Evolutionary conservation across 305 asterid genomes (phyloP), one percentile per base, ranked within the genome.

Genomic region (Fraxinus paxiana): DNA sequence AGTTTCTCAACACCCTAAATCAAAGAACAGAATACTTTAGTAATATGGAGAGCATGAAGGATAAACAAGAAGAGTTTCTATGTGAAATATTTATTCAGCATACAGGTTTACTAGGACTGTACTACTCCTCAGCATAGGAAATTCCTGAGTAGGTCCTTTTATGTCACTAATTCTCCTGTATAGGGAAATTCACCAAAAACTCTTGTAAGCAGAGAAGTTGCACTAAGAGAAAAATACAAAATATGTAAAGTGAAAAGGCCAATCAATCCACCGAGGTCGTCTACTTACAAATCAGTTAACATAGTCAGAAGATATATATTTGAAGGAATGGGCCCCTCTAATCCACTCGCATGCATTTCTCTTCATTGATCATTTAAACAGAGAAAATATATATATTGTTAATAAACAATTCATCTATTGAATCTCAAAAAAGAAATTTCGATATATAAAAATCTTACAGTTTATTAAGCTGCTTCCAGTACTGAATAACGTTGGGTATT

Each of bases 141-240:
- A 94, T 73, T 43, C 85, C 85, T 90, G 97, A 74, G 85, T 59
- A 10, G 95, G 91, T 83, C 97, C 96, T 80, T 85, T 87, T 59
- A 94, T 84, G 80, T 96, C 98, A 79, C 92, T 92, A 38, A 94
- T 92, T 86, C 98, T 92, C 93, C 99, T 96, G 97, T 75, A 82
- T 34, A 84, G 41, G 56, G 72, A 85, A 77, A 46, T 33, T 72
- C 43, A 83, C 73, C 87, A 82, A 30, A 85, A n/a, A 79, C 48
- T 26, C 34, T 37, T 5, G 67, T 69, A 56, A 70, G 63, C 56
- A 67, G 8, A 63, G 48, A 56, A 80, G 4, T n/a, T 56, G 6
- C 28, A 51, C 10, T 51, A 1, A 31, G 24, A 15, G 22, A 77
- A 76, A 83, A 79, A 54, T 38, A 37, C 5, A 7, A 54, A 72